Evolutionary conservation across 2,329 filamentous ascomycete species (phyloP), one percentile per base, ranked within the genome.

Genomic region (Pseudocercospora crystallina): DNA sequence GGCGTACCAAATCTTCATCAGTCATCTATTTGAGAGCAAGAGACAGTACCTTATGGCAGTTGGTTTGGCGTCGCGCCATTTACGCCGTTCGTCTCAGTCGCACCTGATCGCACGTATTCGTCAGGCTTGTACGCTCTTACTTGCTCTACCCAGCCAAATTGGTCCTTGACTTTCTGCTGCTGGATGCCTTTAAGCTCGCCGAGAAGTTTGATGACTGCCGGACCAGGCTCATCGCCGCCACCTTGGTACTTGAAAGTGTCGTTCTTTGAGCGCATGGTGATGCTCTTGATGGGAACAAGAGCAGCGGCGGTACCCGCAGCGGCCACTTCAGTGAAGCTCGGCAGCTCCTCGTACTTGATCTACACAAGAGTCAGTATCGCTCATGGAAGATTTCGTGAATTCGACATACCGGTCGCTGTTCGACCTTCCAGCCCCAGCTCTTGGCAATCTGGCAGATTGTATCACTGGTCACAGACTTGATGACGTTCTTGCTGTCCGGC

Each of bases 241-340:
- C 73, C 73, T 39, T 76, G 69, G 61, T 82, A 86, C 7, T 68
- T 67, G 64, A 84, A 81, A 47, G 76, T 80, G 53, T 83, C 78
- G 36, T 72, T 69, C 36, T 71, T 76, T 12, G 78, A 82, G 43
- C 72, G 80, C 63, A 90, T 83, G 2, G 89, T 94, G 69, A 97
- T 95, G 61, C 88, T 94, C 55, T 87, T 87, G 71, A 96, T 94
- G 1, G 92, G 92, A 2, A 97, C 91, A 47, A 99, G 78, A 0
- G 89, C 89, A 0, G 91, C 92, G 0, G 92, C 92, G 0, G 92
- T 97, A 1, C 92, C 92, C 2, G 90, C 91, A 3, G 92, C 94
- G 72, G 96, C 84, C 45, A 99, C 85, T 72, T 97, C 92, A 38
- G 76, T 76, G 67, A 90, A 90, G 12, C 73, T 68, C 5, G 68